Evolutionary conservation across 768 basidiomycete genomes (phyloP), one percentile per base, ranked within the genome.

Genomic region (Scleroderma bovista): DNA sequence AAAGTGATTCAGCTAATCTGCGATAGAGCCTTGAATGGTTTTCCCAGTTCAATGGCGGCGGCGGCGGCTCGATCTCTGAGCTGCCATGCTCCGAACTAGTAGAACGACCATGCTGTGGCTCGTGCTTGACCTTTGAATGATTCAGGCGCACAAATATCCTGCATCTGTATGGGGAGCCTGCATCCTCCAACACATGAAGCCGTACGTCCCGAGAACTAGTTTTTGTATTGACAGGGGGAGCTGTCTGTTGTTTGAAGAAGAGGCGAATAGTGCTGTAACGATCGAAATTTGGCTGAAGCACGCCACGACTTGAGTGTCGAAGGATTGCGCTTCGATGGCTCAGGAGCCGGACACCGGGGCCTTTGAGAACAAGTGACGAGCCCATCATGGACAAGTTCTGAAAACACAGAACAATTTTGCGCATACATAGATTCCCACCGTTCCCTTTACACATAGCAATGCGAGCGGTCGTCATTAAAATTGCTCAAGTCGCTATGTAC

Each of bases 1-100:
- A 92, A 19, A 93, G 72, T 23, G 87, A 86, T 54, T 79, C 64
- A 0, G 89, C 89, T 8, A 93, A 75, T n/a, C 81, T 77, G 37
- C 81, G 84, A 58, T 91, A 87, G 60, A 91, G 85, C n/a, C 73
- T 76, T 3, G 92, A 80, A 61, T 93, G 93, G 58, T 87, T 78
- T 46, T 89, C 81, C 33, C 78, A 65, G 54, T 74, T 71, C 23
- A 66, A 53, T n/a, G 70, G 67, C 13, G 64, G 63, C 29, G 62
- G 43, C 17, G 63, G 48, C 1, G 46, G 24, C n/a, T 44, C 46
- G 8, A 43, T 6, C 17, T 53, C 55, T 33, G 49, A 17, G 22
- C 37, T 32, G 15, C 22, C 42, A 19, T 19, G 31, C 31, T 36
- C 44, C 23, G 20, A 42, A 39, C 57, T 61, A 52, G 31, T 48